Percentiles rank a stretch among this genome's conserved stretches.
Evolutionary conservation across 345 rosid species (phyloP).

Genomic region (Syzygium aromaticum): DNA sequence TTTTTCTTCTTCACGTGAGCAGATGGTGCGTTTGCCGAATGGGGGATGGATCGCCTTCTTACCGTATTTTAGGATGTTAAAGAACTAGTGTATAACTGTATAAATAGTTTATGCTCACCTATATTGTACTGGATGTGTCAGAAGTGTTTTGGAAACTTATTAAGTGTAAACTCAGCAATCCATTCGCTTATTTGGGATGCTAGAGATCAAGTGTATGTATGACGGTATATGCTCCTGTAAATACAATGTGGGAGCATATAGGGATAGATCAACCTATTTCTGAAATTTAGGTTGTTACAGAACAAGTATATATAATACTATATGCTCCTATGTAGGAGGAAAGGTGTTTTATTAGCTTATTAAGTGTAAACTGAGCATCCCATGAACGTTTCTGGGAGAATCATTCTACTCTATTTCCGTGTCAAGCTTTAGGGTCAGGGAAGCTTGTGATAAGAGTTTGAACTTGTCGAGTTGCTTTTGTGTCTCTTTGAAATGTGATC

Average conservation of each 20-base stretch:
- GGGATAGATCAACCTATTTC: neutral
- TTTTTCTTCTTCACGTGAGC: neutral
- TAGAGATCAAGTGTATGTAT: neutral
- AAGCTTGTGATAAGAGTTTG: neutral
- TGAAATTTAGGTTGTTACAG: neutral
- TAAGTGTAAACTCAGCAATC: neutral
- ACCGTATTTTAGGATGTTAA: neutral
- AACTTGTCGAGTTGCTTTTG: neutral
- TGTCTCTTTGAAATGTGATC: neutral
- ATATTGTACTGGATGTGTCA: neutral
- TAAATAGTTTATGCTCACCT: neutral
- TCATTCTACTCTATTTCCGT: neutral
- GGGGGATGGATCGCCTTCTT: neutral
- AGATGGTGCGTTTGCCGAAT: neutral
- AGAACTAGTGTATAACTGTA: neutral
- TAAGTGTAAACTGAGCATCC: neutral
- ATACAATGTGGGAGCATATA: neutral
- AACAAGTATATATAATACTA: neutral
- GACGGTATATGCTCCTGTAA: neutral
- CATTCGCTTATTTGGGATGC: neutral
- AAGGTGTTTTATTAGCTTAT: neutral
- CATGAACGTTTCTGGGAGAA: neutral
- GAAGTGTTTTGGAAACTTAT: neutral
- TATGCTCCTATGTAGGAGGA: neutral
- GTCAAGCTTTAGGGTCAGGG: neutral